These are phyloP conservation scores for Lolium perenne DNA, from an alignment of 176 grass and related monocot genomes.

Conservation along the genomic window DNA sequence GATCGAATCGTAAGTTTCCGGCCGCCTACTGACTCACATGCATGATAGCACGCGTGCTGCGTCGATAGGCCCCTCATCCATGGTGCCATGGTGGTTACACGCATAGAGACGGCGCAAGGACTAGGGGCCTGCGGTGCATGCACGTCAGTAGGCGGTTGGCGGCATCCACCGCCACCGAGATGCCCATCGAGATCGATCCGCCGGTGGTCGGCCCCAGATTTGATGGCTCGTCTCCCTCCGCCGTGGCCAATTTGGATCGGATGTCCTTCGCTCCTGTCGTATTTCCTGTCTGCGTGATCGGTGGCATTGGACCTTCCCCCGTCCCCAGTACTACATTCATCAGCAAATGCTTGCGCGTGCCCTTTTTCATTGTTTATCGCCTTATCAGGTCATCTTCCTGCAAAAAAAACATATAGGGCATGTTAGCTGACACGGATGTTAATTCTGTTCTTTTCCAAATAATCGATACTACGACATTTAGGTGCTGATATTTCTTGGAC, in stretches of 20 bases:
- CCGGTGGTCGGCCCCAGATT: not conserved
- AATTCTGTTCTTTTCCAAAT: not conserved
- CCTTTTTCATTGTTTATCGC: not conserved
- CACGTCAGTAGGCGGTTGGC: not conserved
- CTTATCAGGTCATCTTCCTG: not conserved
- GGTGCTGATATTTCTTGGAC: no score
- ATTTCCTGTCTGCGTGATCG: not conserved
- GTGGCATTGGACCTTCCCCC: conserved; percentile 1
- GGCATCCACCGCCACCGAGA: conserved; percentile 11
- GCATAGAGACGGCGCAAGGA: not conserved
- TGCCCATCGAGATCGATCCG: not conserved
- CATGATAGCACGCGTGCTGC: not conserved
- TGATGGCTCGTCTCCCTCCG: not conserved
- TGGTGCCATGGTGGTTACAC: not conserved
- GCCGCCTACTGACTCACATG: not conserved
- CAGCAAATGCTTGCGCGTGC: not conserved
- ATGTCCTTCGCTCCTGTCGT: not conserved
- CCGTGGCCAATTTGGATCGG: conserved; percentile 24
- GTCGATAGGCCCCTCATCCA: not conserved
- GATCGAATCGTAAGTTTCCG: not conserved
- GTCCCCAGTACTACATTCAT: not conserved
- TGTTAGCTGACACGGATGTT: not conserved
- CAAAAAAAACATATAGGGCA: not conserved
- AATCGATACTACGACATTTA: not conserved
- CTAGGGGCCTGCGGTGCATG: not conserved